Evolutionary conservation across 805 yeast species (phyloP), one percentile per base, ranked within the genome.

Genomic region (Sungouiella thailandica): DNA sequence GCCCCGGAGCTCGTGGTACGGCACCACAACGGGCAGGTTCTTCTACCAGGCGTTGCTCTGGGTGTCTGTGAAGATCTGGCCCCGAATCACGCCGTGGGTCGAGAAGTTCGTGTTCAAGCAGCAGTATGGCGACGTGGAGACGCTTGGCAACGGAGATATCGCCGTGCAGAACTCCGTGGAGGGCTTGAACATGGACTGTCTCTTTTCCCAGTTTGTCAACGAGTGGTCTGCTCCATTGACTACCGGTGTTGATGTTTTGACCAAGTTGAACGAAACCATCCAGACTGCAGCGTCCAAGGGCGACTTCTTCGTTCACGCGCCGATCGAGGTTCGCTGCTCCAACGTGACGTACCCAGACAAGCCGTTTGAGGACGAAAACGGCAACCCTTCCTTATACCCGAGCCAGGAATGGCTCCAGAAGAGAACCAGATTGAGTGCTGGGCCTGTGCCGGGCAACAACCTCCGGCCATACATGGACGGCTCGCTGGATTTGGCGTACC

Each of bases 171-270:
- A 76, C 38, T 82, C 95, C 3, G 90, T 85, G 28, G 85, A 83
- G 39, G 96, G 90, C 5, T 76, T 90, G 50, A 87, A 85, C 58
- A 86, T 90, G 95, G 97, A 93, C 64, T 93, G 97, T 57, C 65
- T 90, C 46, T 90, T 87, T 58, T 79, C 88, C 28, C 98, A 90
- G 59, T 89, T 80, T 60, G 97, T 90, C 32, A 80, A 89, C 54
- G 98, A 90, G 62, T 90, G 97, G 97, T 88, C 93, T n/a, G 76
- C 94, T 31, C 97, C 97, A 14, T 63, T 90, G 52, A 71, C 62
- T 16, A 73, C 77, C 43, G 97, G 97, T 4, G 80, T 80, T 6
- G 82, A 77, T 33, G 80, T 83, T 13, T 69, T 89, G 43, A 53
- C 60, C 27, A 68, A 80, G n/a, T 66, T 90, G 39, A 74, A 78